These are phyloP conservation scores for Geotrichum europaeum DNA, from an alignment of 1,139 yeast genomes.

Conservation along the genomic window DNA sequence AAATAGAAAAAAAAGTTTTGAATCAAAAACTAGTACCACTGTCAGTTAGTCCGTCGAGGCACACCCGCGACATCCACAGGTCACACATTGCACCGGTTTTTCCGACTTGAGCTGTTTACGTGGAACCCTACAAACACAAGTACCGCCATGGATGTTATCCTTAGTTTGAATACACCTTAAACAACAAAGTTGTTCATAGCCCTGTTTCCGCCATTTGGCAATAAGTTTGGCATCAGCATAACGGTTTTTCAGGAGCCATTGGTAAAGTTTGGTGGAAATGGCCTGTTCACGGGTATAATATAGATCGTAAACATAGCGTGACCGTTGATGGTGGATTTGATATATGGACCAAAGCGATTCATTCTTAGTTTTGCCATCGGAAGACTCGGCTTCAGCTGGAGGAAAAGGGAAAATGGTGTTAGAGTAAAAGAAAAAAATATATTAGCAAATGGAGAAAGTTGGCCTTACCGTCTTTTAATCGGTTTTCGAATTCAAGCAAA, in stretches of 20 bases:
- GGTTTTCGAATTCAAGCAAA: conserved; percentile 52
- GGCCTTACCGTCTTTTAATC: conserved; percentile 32
- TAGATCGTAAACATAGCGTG: conserved; percentile 69
- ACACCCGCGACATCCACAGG: conserved; percentile 89
- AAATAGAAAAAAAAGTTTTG: neutral
- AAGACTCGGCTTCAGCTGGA: neutral
- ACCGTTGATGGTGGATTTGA: conserved; percentile 65
- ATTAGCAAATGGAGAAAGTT: neutral
- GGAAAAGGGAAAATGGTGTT: neutral
- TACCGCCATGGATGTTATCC: conserved; percentile 57
- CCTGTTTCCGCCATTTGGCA: conserved; percentile 88
- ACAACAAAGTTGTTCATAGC: conserved; percentile 85
- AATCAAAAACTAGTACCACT: neutral
- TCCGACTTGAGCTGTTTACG: conserved; percentile 16
- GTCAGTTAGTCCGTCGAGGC: conserved; percentile 61
- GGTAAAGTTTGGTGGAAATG: conserved; percentile 63
- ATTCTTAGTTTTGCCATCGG: conserved; percentile 37
- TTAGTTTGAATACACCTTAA: conserved; percentile 65
- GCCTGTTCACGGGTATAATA: conserved; percentile 58
- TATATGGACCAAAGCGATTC: conserved; percentile 70
- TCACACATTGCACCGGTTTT: conserved; percentile 56
- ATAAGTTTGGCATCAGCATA: conserved; percentile 66
- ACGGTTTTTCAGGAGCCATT: conserved; percentile 65
- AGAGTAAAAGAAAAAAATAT: neutral
- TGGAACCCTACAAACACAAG: conserved; percentile 87